Evolutionary conservation across 208 protist species (phyloP).

Genomic region (Leishmania tropica): DNA sequence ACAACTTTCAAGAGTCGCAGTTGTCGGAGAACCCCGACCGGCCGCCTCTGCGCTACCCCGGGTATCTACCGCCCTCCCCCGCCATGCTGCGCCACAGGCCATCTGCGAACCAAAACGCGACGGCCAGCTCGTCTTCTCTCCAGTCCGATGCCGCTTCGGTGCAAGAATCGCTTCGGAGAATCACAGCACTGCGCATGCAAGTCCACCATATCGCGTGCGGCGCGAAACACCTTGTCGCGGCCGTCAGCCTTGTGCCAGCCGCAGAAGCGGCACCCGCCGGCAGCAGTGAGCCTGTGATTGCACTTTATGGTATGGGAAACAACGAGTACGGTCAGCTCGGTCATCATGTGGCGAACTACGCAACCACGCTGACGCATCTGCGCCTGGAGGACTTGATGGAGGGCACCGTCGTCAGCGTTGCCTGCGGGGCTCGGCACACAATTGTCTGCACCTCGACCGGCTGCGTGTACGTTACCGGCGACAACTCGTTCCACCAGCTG

Average conservation of each 20-base stretch:
- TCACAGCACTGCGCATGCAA: constrained; percentile 31
- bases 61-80: constrained; percentile 66
- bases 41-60: constrained; percentile 63
- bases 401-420: constrained; percentile 46
- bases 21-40: constrained; percentile 43
- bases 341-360: constrained; percentile 61
- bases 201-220: constrained; percentile 54
- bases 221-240: constrained; percentile 57
- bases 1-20: constrained; percentile 74
- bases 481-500: constrained; percentile 78
- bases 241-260: constrained; percentile 25
- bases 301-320: constrained; percentile 71
- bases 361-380: constrained; percentile 57
- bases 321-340: constrained; percentile 81
- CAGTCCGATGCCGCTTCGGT: constrained; percentile 17
- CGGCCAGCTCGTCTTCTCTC: constrained; percentile 10
- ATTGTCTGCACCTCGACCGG: constrained; percentile 59
- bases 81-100: constrained; percentile 21
- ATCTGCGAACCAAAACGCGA: not conserved
- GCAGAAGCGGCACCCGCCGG: not conserved
- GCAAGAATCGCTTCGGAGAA: constrained; percentile 13
- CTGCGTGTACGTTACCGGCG: constrained; percentile 71
- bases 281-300: not conserved
- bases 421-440: constrained; percentile 70
- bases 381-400: constrained; percentile 55